Base-by-base conservation (phyloP, 2,329 filamentous ascomycete genomes). In the Apiospora arundinis region DNA sequence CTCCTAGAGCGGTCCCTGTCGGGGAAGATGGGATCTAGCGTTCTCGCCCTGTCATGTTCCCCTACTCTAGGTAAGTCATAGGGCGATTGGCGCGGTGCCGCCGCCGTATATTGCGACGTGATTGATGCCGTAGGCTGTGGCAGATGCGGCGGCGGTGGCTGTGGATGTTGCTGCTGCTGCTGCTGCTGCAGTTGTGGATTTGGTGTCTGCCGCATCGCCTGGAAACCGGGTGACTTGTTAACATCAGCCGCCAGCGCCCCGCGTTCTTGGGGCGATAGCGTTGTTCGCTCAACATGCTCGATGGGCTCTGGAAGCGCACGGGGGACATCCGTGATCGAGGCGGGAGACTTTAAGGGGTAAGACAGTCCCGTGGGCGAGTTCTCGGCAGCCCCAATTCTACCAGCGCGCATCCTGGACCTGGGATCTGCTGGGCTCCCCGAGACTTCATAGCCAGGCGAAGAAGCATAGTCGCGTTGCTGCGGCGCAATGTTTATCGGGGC, bases 381-480 rank as follows among this genome's bases (percentile, higher is more conserved):
- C 70, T 79, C 79, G 69, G 75, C 74, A 52, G 72, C 63, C 44
- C 74, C 71, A n/a, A 74, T 71, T 46, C 74, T 73, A 68, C 69
- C 78, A 66, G 68, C 78, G 4, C 56, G 78, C 49, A 76, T 78
- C 72, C 76, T 79, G 9, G 73, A 68, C 67, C 73, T 73, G 60
- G 78, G 76, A 49, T 80, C 78, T 56, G 69, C 68, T 18, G 73
- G 71, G 63, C 74, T 73, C 52, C 75, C 74, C 52, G 77, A 75
- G 48, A 79, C 76, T 45, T 80, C 79, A 74, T 81, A 80, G 21
- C 78, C 77, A 37, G 79, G 78, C 5, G 79, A 79, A 28, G 77
- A 76, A 48, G 74, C 76, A 74, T 80, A 80, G 71, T 80, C 79
- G 72, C 78, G 79, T 67, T 75, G 79, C 68, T 75, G 77, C n/a